These are phyloP conservation scores for Lactarius pseudohatsudake DNA, from an alignment of 768 basidiomycete species.

Conservation along the genomic window DNA sequence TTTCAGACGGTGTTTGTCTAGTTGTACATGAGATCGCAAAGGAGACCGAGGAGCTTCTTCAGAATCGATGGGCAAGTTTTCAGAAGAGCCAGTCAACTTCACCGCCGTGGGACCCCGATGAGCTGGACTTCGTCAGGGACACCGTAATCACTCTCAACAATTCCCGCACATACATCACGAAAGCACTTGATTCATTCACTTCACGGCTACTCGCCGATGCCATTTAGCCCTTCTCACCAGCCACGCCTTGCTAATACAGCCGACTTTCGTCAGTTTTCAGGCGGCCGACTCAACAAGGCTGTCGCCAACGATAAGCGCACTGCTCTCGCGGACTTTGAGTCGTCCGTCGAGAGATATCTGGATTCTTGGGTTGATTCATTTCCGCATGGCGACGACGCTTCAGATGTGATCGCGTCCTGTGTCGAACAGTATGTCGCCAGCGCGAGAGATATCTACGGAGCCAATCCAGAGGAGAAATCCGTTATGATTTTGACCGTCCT, in stretches of 20 bases:
- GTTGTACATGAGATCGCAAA: too few relatives aligned
- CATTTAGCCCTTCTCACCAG: background rate
- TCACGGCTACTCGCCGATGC: too few relatives aligned
- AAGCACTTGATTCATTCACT: too few relatives aligned
- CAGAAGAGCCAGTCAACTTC: background rate
- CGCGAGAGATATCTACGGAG: background rate
- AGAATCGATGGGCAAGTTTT: background rate
- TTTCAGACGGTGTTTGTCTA: too few relatives aligned
- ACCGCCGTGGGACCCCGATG: background rate
- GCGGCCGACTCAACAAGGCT: background rate
- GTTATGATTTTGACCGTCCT: constrained; percentile 34
- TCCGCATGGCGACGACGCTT: background rate
- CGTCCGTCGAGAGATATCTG: background rate
- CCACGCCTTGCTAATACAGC: background rate
- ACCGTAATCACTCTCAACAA: too few relatives aligned
- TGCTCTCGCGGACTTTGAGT: background rate
- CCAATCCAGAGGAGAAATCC: constrained; percentile 9
- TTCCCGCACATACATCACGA: too few relatives aligned
- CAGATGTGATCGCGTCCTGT: background rate
- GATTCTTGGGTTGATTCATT: background rate
- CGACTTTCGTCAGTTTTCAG: background rate
- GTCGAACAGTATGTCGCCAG: background rate
- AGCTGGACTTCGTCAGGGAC: too few relatives aligned
- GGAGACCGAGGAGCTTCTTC: too few relatives aligned
- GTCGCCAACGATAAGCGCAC: background rate